Evolutionary conservation across 306 rosid genomes (phyloP).

Genomic region (Acacia confusa): DNA sequence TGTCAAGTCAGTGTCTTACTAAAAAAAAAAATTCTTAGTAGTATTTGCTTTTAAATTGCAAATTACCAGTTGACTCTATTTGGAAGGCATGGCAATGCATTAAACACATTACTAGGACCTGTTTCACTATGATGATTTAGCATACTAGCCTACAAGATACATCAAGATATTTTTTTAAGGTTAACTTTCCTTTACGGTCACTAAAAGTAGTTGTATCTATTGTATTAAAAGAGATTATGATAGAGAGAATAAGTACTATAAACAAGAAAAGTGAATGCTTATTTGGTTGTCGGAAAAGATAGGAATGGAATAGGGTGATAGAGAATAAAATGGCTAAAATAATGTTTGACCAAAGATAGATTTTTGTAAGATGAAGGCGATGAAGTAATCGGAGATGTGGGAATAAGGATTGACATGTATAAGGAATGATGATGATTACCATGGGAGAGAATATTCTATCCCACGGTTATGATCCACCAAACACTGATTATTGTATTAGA

Average conservation of each 20-base stretch:
- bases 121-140: not conserved
- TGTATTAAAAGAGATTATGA: not conserved
- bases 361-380: not conserved
- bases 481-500: not conserved
- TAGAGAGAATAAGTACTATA: not conserved
- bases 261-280: not conserved
- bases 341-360: not conserved
- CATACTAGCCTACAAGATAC: not conserved
- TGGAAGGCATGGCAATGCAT: not conserved
- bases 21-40: not conserved
- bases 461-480: not conserved
- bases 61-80: not conserved
- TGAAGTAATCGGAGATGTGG: not conserved
- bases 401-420: not conserved
- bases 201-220: not conserved
- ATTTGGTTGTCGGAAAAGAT: not conserved
- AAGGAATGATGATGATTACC: not conserved
- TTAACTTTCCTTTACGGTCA: not conserved
- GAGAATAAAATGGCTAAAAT: not conserved
- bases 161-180: not conserved
- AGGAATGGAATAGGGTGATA: not conserved
- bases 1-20: not conserved
- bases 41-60: not conserved
- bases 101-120: not conserved
- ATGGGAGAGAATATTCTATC: not conserved